Base-by-base conservation (phyloP, 2,329 filamentous ascomycete genomes). In the Alternaria conjuncta region DNA sequence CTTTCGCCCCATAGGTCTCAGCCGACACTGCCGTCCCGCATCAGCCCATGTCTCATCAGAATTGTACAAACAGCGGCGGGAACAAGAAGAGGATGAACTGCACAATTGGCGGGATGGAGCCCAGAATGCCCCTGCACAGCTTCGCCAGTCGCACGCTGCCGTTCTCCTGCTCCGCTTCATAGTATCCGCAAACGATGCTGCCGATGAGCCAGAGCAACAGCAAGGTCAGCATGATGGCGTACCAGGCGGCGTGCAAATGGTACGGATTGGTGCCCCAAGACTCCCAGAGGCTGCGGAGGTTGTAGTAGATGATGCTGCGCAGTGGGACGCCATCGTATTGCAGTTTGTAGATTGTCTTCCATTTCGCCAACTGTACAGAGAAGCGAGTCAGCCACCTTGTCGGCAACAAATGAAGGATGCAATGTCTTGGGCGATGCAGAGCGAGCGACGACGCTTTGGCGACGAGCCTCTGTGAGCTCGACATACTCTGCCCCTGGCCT, bases 51-150 rank as follows among this genome's bases (percentile, higher is more conserved):
- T 55, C 53, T 44, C 53, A n/a, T 57, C 59, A 61, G 49, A 61
- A 61, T 47, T 58, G 45, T 13, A 61, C 59, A 44, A 60, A 65
- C 32, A 62, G 44, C 32, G 63, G 63, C 25, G 63, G 63, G 43
- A 63, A 66, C 60, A 66, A 32, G 54, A 66, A 66, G 15, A 63
- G 41, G 11, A 63, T 50, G 18, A 64, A 55, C 53, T 63, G 60
- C 47, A 58, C 53, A 41, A 61, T 55, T 30, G 56, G 60, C 12
- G 63, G 63, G 21, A 66, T 55, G 8, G 56, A 44, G 32, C 63
- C 63, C 21, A 66, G 21, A 28, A 60, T 21, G 10, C 57, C 60
- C 28, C 63, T 57, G 26, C 53, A 63, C 25, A 66, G 26, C 43
- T 32, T 54, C 2, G 60, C 53, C 43, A 63, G 18, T 7, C 25